These are phyloP conservation scores for Colletotrichum sp. DNA, from an alignment of 2,329 filamentous ascomycete species.

Conservation along the genomic window DNA sequence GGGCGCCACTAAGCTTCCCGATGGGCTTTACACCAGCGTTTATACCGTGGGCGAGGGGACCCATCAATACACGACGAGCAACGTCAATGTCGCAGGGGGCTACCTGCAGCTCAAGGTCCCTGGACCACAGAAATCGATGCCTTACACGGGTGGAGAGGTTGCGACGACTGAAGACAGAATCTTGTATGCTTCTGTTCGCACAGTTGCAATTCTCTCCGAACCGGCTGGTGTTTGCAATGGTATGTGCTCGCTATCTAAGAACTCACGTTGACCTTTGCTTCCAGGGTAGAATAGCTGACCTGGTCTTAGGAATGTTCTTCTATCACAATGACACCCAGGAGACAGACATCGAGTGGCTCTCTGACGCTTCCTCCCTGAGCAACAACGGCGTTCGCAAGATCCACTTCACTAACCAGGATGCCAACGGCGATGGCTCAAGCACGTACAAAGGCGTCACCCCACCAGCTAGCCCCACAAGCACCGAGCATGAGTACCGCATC, in stretches of 20 bases:
- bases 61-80: conserved; percentile 7
- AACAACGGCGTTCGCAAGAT: conserved; percentile 26
- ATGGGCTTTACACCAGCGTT: neutral
- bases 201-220: conserved; percentile 28
- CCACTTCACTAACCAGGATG: conserved; percentile 33
- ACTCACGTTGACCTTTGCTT: neutral
- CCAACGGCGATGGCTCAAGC: conserved; percentile 20
- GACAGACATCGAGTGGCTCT: conserved; percentile 35
- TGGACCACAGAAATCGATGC: conserved; percentile 25
- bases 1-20: neutral
- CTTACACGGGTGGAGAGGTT: neutral
- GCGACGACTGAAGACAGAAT: neutral
- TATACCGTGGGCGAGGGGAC: neutral
- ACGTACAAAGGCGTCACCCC: conserved; percentile 16
- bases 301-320: conserved; percentile 30
- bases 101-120: conserved; percentile 30
- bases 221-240: conserved; percentile 33
- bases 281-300: fast-evolving
- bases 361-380: conserved; percentile 27
- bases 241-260: neutral
- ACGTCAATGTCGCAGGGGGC: conserved; percentile 25
- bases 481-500: conserved; percentile 33
- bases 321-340: conserved; percentile 30
- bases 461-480: conserved; percentile 24
- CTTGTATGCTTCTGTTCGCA: conserved; percentile 25